phyloP scores from a whole-genome alignment of 129 eudicot genomes.

The Arctium lappa region DNA sequence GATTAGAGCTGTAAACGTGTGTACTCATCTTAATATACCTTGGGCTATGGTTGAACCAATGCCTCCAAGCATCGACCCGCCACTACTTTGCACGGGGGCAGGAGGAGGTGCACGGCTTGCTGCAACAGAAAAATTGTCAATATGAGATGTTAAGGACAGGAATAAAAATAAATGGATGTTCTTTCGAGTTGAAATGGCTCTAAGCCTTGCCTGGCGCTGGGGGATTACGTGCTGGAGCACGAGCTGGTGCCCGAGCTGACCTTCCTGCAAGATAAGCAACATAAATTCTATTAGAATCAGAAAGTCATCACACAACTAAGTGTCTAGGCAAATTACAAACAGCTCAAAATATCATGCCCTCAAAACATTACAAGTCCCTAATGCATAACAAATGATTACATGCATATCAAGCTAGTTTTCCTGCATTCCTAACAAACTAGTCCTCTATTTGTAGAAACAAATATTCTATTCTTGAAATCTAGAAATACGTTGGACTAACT shows the following conservation, averaged over 20 bases:
- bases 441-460: neutral
- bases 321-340: neutral
- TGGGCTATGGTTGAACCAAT: constrained; percentile 73
- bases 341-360: neutral
- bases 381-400: neutral
- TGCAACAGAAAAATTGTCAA: constrained; percentile 15
- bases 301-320: neutral
- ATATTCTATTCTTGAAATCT: neutral
- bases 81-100: constrained; percentile 56
- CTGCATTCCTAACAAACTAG: neutral
- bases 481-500: neutral
- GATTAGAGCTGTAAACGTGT: neutral
- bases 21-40: constrained; percentile 35
- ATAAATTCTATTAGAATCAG: neutral
- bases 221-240: constrained; percentile 49
- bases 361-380: neutral
- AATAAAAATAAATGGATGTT: neutral
- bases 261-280: constrained; percentile 45
- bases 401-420: neutral
- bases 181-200: neutral
- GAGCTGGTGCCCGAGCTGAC: constrained; percentile 68
- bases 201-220: constrained; percentile 44
- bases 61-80: constrained; percentile 72
- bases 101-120: constrained; percentile 73
- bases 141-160: neutral